Evolutionary conservation across 176 grass and related monocot species (phyloP).

Genomic region (Phragmites australis): DNA sequence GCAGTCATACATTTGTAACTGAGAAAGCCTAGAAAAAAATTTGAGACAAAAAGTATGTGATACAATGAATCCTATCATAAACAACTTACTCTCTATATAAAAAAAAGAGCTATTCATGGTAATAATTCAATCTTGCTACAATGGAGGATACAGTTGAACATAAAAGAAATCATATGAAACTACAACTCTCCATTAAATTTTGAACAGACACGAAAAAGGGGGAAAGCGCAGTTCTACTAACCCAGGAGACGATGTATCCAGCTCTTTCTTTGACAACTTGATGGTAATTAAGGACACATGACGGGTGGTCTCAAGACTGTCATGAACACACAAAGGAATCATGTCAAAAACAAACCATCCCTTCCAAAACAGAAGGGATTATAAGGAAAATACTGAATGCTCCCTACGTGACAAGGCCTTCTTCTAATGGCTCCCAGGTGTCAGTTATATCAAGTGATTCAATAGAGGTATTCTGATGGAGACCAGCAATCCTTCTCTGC

Average conservation of each 20-base stretch:
- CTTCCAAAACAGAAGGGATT: neutral
- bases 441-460: conserved; percentile 70
- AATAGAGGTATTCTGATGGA: conserved; percentile 61
- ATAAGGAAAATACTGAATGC: neutral
- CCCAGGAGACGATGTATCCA: conserved; percentile 64
- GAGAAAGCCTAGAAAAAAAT: neutral
- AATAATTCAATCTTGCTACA: neutral
- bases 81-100: neutral
- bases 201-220: neutral
- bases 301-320: conserved; percentile 70
- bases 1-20: neutral
- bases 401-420: conserved; percentile 64
- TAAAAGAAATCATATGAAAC: neutral
- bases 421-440: conserved; percentile 79
- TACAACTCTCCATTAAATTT: neutral
- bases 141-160: neutral
- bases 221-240: conserved; percentile 4
- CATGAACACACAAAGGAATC: neutral
- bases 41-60: neutral
- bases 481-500: conserved; percentile 70
- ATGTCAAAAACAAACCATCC: neutral
- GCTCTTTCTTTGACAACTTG: conserved; percentile 77
- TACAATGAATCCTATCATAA: conserved; percentile 7
- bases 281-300: conserved; percentile 73
- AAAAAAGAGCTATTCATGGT: neutral